Evolutionary conservation across 495 filamentous ascomycete species (phyloP).

Genomic region (Xylaria intraflava): DNA sequence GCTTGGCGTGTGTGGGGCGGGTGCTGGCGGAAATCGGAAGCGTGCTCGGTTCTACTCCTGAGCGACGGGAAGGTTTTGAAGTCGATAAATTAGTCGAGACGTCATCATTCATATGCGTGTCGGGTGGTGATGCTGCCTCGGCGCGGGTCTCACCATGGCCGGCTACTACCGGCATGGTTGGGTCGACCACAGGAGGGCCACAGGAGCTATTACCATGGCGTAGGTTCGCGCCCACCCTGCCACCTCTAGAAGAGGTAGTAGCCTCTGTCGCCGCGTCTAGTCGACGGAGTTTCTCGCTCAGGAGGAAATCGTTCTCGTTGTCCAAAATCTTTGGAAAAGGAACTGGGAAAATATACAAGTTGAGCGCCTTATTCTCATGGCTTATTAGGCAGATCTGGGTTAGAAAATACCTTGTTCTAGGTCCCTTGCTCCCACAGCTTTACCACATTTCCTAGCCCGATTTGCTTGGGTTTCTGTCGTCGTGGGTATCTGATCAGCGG

Average conservation of each 20-base stretch:
- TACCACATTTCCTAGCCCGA: background rate
- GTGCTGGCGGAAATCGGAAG: background rate
- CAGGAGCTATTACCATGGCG: background rate
- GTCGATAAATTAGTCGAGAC: no score
- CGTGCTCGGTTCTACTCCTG: background rate
- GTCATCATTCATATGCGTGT: background rate
- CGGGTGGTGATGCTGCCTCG: background rate
- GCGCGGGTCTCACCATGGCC: background rate
- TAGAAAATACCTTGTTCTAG: background rate
- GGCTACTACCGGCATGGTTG: background rate
- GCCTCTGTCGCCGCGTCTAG: conserved; percentile 3
- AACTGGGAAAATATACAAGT: background rate
- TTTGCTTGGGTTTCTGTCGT: background rate
- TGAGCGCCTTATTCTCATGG: background rate
- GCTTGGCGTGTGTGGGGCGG: background rate
- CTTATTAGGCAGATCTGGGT: background rate
- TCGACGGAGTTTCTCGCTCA: conserved; percentile 20
- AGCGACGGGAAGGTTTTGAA: no score
- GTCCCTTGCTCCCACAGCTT: background rate
- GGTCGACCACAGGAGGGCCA: background rate
- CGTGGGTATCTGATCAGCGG: background rate
- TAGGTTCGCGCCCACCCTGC: background rate
- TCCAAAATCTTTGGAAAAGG: conserved; percentile 14
- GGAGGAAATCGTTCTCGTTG: conserved; percentile 17
- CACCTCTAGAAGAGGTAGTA: no score